Conservation (phyloP, 2,329 filamentous ascomycete genomes). For the Pseudocercospora macadamiae region DNA sequence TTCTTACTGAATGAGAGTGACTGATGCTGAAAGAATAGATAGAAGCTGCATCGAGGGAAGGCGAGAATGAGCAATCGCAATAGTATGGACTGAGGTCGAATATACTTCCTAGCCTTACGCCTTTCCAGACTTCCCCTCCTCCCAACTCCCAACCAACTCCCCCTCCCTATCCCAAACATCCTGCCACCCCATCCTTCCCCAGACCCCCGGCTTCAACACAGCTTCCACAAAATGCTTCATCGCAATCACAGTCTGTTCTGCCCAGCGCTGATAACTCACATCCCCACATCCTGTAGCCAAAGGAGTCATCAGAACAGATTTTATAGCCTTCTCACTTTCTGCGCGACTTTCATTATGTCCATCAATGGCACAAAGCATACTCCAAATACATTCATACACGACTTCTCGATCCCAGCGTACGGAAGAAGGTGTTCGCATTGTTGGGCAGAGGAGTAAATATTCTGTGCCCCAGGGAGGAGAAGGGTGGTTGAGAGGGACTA, state of each 20-base stretch:
- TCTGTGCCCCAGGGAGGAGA: constrained; percentile 43
- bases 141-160: constrained; percentile 28
- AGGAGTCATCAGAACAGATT: constrained; percentile 50
- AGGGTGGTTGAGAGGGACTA: constrained; percentile 41
- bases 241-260: constrained; percentile 54
- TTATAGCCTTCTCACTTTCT: not conserved
- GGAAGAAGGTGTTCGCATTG: constrained; percentile 53
- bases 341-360: constrained; percentile 47
- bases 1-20: no score
- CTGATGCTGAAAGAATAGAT: no score
- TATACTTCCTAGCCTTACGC: no score
- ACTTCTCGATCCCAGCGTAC: constrained; percentile 57
- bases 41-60: no score
- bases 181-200: constrained; percentile 46
- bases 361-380: constrained; percentile 53
- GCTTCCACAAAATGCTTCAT: constrained; percentile 58
- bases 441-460: constrained; percentile 56
- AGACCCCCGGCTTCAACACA: constrained; percentile 46
- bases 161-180: constrained; percentile 31
- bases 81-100: no score
- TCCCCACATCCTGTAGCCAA: constrained; percentile 54
- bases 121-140: no score
- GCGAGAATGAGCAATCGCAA: no score
- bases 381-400: constrained; percentile 59
- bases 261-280: constrained; percentile 54